Evolutionary conservation across 2,329 filamentous ascomycete genomes (phyloP), one percentile per base, ranked within the genome.

Genomic region (Phialemonium atrogriseum): DNA sequence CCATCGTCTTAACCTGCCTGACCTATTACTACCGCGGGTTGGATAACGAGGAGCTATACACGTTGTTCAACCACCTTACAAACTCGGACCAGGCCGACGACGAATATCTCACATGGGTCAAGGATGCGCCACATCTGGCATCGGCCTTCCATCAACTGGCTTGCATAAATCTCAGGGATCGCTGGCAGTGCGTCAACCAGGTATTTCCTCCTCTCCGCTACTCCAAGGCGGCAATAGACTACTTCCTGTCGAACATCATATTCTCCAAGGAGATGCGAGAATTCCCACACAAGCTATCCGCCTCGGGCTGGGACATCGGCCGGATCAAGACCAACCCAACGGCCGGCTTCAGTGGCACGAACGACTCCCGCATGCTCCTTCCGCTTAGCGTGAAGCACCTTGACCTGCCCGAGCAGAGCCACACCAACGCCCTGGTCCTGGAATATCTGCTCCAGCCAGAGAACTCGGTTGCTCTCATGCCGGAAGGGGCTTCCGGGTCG

Each of bases 321-420:
- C 47, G 56, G 22, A 28, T 28, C 5, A 77, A 67, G 33, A 5
- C 12, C 0, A 54, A 72, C 13, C 60, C 66, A 0, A 76, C 67
- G 0, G 77, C 73, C 0, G 81, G 80, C 0, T 86, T 86, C 44
- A 82, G 76, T 33, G 80, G 80, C 0, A 86, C 80, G 0, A 79
- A 76, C 15, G 80, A 85, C 40, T 73, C 70, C 0, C 52, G 63
- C 9, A 56, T 63, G n/a, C 45, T 78, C 0, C 56, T 85, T 0
- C 79, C 80, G 0, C 43, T 79, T 0, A 54, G 44, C 1, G 62
- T 84, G 0, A 43, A 55, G 1, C 75, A 83, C 18, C 51, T 69
- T 0, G 73, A 84, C 20, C 56, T 79, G 0, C 44, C 52, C 0
- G 51, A 56, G 0, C 72, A 81, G 22, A 55, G 54, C 2, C 74